These are phyloP conservation scores for Camellia lanceoleosa DNA, from an alignment of 148 eudicot species.

Conservation along the genomic window DNA sequence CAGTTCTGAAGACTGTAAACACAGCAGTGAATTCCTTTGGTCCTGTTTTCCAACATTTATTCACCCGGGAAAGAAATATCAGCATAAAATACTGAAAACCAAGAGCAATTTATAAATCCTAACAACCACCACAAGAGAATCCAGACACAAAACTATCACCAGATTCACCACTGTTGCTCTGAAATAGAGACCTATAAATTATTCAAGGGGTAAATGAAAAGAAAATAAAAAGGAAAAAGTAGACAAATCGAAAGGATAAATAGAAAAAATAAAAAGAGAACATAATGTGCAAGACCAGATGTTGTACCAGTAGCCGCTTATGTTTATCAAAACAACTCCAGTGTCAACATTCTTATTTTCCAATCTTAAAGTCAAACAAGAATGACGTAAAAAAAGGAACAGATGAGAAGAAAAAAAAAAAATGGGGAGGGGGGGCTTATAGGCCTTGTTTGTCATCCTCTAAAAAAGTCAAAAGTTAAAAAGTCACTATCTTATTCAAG, in stretches of 20 bases:
- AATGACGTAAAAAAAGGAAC: too few relatives aligned
- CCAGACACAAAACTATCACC: not conserved
- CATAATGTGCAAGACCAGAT: not conserved
- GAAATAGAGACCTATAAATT: not conserved
- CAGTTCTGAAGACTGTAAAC: conserved; percentile 82
- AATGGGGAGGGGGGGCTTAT: too few relatives aligned
- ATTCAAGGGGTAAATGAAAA: not conserved
- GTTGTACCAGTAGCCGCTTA: too few relatives aligned
- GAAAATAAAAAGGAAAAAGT: too few relatives aligned
- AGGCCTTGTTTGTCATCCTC: too few relatives aligned
- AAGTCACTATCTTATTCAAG: too few relatives aligned
- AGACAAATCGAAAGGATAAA: not conserved
- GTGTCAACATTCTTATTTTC: not conserved
- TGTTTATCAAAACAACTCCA: not conserved
- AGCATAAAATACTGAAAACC: not conserved
- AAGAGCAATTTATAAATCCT: not conserved
- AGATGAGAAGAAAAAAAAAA: too few relatives aligned
- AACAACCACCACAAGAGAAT: not conserved
- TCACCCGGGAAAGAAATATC: not conserved
- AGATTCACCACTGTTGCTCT: not conserved
- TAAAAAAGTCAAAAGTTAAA: too few relatives aligned
- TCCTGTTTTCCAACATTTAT: conserved; percentile 40
- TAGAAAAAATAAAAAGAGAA: not conserved
- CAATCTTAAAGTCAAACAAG: not conserved
- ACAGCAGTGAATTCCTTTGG: conserved; percentile 80